Base-by-base conservation (phyloP, 441 rosid genomes). In the Pelargonium cotyledonis region DNA sequence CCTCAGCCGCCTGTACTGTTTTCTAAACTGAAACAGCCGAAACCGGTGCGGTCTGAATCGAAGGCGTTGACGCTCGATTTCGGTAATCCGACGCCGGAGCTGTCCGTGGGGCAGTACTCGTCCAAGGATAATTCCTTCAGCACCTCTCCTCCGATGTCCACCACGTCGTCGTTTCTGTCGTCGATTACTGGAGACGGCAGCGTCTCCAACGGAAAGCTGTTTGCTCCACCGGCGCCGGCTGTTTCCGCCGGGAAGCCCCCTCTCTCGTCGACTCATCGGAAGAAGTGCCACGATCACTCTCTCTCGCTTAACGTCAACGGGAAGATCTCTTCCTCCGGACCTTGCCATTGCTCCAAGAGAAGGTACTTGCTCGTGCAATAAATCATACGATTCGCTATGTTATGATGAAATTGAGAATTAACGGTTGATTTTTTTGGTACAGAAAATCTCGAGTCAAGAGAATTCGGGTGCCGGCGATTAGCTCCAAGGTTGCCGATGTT, bases 151-250 rank as follows among this genome's bases (percentile, higher is more conserved):
- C n/a, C n/a, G n/a, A 84, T 88, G 11, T 88, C 97, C 0, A 78
- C 93, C 16, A 91, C 75, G 82, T 94, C 97, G 4, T 94, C 99
- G 0, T 87, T 81, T 75, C 79, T 91, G 85, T 91, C 96, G 0
- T 87, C 87, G 15, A 86, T 94, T 0, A 91, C 97, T 43, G 96
- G 97, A 7, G 97, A 94, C 74, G 94, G 94, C 1, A 94, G 97
- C 76, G 90, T 94, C 63, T 91, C 97, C 0, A 89, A 90, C 70
- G 96, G 97, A 0, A 89, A 80, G 73, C 82, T 94, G 67, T 68
- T 85, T 38, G 38, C 86, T 12, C 76, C 88, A 23, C 69, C 81
- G 12, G 78, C 71, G 1, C 86, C 87, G 66, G 76, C 84, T 0
- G 74, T 65, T 0, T 89, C 98, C 55, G 76, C 85, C 10, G 96